Conservation (phyloP, 2,329 filamentous ascomycete species). For the Scedosporium aurantiacum region DNA sequence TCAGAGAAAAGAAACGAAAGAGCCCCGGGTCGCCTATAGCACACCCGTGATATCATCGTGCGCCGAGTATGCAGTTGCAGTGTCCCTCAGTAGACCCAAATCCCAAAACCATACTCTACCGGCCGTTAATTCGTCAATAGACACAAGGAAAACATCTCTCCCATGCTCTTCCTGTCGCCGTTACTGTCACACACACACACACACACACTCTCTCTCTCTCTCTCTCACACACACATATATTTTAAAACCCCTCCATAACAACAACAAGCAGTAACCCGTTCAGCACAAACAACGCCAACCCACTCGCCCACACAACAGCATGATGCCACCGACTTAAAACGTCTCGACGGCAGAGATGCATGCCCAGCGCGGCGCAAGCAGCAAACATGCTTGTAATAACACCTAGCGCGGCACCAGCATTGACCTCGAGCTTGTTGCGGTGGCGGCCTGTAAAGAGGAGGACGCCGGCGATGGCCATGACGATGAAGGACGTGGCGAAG, state of each 20-base stretch:
- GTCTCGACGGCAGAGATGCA: constrained; percentile 42
- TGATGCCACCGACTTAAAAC: constrained; percentile 30
- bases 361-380: constrained; percentile 48
- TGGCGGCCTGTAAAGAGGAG: constrained; percentile 59
- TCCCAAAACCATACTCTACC: too few relatives aligned
- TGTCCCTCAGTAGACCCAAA: too few relatives aligned
- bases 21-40: too few relatives aligned
- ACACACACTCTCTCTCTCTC: not conserved
- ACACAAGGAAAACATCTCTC: too few relatives aligned
- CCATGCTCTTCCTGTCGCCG: too few relatives aligned
- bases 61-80: too few relatives aligned
- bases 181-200: not conserved
- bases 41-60: too few relatives aligned
- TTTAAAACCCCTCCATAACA: constrained; percentile 19
- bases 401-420: constrained; percentile 60
- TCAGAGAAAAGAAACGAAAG: too few relatives aligned
- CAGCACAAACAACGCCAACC: constrained; percentile 26
- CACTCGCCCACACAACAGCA: constrained; percentile 26
- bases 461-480: constrained; percentile 53
- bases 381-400: constrained; percentile 56
- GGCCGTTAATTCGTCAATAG: too few relatives aligned
- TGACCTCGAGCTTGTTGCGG: constrained; percentile 59
- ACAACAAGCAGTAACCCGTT: constrained; percentile 33
- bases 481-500: constrained; percentile 48
- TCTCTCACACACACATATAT: too few relatives aligned